Conservation (phyloP, 2,329 filamentous ascomycete genomes). For the Xylaria multiplex region DNA sequence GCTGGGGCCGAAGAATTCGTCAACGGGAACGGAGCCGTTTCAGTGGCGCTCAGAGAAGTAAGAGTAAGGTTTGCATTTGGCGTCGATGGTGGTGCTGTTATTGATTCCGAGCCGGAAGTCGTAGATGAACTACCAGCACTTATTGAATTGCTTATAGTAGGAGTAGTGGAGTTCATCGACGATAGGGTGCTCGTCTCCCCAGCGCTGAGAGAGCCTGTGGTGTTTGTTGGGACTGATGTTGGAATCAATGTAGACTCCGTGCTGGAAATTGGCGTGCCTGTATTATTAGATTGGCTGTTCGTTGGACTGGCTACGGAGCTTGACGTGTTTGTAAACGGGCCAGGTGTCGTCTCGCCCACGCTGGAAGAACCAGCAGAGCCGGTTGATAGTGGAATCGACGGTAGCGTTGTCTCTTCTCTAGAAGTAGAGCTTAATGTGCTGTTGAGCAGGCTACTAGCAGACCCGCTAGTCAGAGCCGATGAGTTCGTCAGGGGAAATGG, state of each 20-base stretch:
- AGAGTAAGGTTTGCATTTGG: constrained; percentile 7
- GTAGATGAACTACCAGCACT: constrained; percentile 18
- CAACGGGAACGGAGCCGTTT: constrained; percentile 36
- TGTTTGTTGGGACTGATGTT: constrained; percentile 8
- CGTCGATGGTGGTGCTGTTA: background rate
- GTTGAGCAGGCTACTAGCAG: constrained; percentile 17
- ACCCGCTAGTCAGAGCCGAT: background rate
- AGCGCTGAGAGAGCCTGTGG: constrained; percentile 11
- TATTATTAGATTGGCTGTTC: background rate
- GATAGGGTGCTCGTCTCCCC: constrained; percentile 31
- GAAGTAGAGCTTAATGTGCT: background rate
- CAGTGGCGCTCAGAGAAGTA: constrained; percentile 12
- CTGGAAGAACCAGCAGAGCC: constrained; percentile 5
- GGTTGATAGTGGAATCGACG: constrained; percentile 3
- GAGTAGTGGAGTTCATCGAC: constrained; percentile 34
- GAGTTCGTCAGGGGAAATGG: constrained; percentile 17
- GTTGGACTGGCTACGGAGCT: constrained; percentile 5
- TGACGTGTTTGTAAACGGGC: constrained; percentile 25
- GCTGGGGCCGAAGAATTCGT: constrained; percentile 37
- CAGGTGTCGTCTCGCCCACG: constrained; percentile 14
- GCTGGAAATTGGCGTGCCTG: background rate
- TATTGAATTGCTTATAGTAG: constrained; percentile 17
- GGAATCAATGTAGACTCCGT: constrained; percentile 17
- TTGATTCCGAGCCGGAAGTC: background rate
- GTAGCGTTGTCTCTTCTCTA: background rate